Conservation (phyloP, 345 rosid genomes). For the Capsella bursapastoris region DNA sequence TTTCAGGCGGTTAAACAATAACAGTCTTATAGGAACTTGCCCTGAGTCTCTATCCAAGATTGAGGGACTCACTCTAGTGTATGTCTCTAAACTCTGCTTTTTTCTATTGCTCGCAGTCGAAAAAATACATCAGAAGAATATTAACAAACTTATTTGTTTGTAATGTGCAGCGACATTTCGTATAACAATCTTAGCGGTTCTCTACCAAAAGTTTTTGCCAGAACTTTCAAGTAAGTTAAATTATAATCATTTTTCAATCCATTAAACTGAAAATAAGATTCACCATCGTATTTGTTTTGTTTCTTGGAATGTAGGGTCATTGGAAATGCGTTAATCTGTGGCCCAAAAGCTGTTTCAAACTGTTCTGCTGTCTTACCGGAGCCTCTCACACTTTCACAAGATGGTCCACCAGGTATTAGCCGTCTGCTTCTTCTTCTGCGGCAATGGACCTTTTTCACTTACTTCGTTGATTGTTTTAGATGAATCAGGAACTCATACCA, state of each 20-base stretch:
- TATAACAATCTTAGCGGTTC: constrained; percentile 95
- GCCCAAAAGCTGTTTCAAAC: constrained; percentile 64
- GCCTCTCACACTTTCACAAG: constrained; percentile 91
- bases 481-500: constrained; percentile 59
- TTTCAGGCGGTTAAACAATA: constrained; percentile 94
- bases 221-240: constrained; percentile 83
- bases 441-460: neutral
- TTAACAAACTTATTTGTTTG: neutral
- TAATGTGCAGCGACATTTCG: constrained; percentile 76
- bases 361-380: constrained; percentile 92
- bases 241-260: neutral
- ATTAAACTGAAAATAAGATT: constrained; percentile 21
- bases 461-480: constrained; percentile 45
- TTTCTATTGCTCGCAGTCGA: neutral
- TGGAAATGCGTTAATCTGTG: constrained; percentile 88
- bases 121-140: neutral
- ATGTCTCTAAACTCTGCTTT: constrained; percentile 43
- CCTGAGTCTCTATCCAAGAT: constrained; percentile 84
- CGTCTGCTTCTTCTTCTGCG: constrained; percentile 10
- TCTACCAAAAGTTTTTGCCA: constrained; percentile 85
- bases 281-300: constrained; percentile 19
- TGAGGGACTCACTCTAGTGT: constrained; percentile 89
- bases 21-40: constrained; percentile 81
- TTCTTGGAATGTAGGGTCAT: constrained; percentile 58
- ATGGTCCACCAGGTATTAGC: constrained; percentile 59